These are phyloP conservation scores for Oldenlandia corymbosa DNA, from an alignment of 257 asterid genomes.

Conservation along the genomic window DNA sequence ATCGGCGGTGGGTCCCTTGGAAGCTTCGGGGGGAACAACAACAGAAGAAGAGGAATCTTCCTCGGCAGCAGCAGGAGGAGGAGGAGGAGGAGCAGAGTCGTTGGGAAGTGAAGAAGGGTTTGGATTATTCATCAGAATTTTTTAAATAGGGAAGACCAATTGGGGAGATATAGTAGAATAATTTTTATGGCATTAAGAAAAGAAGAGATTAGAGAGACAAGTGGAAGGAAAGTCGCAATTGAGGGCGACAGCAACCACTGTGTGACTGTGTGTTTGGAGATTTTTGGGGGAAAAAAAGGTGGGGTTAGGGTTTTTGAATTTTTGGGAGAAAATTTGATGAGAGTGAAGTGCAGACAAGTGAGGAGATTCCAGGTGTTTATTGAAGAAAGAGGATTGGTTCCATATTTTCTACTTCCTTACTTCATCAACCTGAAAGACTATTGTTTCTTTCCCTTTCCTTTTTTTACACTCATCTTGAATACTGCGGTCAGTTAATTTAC, in stretches of 20 bases:
- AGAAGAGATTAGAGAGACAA: conserved; percentile 34
- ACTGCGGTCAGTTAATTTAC: too few relatives aligned
- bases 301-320: conserved; percentile 44
- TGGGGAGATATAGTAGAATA: conserved; percentile 28
- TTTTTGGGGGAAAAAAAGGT: conserved; percentile 8
- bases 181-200: conserved; percentile 20
- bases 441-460: too few relatives aligned
- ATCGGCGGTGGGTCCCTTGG: conserved; percentile 35
- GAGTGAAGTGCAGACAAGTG: conserved; percentile 11
- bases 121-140: conserved; percentile 48
- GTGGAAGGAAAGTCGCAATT: conserved; percentile 63
- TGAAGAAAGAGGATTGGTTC: conserved; percentile 3
- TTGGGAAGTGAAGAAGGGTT: conserved; percentile 21
- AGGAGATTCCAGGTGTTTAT: conserved; percentile 15
- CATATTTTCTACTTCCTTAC: too few relatives aligned
- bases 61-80: conserved; percentile 20
- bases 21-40: conserved; percentile 28
- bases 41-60: conserved; percentile 41
- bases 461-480: too few relatives aligned
- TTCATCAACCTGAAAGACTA: too few relatives aligned
- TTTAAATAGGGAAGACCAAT: conserved; percentile 37
- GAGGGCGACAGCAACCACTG: conserved; percentile 98
- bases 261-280: conserved; percentile 33
- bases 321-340: neutral
- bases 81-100: too few relatives aligned